A percentile compares a stretch with the other conserved stretches of the same genome.
These are phyloP conservation scores for Lyophyllum shimeji DNA, from an alignment of 768 basidiomycete genomes.

Conservation along the genomic window DNA sequence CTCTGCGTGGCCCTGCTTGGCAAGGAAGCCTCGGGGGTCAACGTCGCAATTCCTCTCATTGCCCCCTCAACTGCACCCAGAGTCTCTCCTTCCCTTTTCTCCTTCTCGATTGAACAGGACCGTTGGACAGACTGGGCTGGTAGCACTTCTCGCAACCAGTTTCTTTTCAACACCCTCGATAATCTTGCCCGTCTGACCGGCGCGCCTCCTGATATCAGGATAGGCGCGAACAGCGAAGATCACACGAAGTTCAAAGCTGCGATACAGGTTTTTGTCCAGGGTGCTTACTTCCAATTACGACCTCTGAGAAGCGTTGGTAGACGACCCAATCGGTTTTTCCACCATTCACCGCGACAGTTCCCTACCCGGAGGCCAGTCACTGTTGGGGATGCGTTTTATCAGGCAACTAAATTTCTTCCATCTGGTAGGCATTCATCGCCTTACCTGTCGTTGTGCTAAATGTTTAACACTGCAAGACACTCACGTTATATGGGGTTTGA, in stretches of 20 bases:
- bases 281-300: background rate
- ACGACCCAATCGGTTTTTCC: conserved; percentile 51
- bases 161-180: conserved; percentile 57
- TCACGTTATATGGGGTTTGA: conserved; percentile 66
- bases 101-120: conserved; percentile 71
- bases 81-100: conserved; percentile 49
- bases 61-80: conserved; percentile 33
- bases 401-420: conserved; percentile 19
- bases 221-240: conserved; percentile 58
- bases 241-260: conserved; percentile 53
- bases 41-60: conserved; percentile 40
- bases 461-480: too few relatives aligned
- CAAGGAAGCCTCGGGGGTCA: conserved; percentile 12
- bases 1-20: conserved; percentile 5
- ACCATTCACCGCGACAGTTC: conserved; percentile 42
- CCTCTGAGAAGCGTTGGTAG: conserved; percentile 20
- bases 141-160: conserved; percentile 46
- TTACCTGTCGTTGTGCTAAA: background rate
- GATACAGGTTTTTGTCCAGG: conserved; percentile 36
- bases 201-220: conserved; percentile 52
- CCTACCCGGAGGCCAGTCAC: conserved; percentile 69
- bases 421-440: conserved; percentile 1
- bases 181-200: conserved; percentile 54
- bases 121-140: conserved; percentile 71
- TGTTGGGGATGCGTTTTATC: conserved; percentile 57